Base-by-base conservation (phyloP, 2,329 filamentous ascomycete genomes). In the Colletotrichum lini region DNA sequence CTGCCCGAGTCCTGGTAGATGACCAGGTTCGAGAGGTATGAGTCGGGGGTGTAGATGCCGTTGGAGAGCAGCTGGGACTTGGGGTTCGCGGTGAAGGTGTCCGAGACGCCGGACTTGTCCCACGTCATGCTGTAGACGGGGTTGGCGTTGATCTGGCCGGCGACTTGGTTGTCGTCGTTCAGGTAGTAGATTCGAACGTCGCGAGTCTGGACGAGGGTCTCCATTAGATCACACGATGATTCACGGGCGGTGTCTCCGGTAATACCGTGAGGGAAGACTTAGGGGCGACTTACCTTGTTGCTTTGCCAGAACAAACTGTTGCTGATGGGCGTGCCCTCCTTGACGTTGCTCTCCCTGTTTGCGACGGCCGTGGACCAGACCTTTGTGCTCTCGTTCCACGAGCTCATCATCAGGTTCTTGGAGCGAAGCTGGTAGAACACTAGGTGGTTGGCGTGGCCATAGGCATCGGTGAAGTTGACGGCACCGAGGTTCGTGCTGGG, bases 381-480 rank as follows among this genome's bases (percentile, higher is more conserved):
- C 2, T 65, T 63, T 15, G 47, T 63, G n/a, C 68, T 72, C 13
- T 68, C 59, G 16, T 73, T 73, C 63, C 65, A 73, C 16, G 45
- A 64, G 13, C 68, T 65, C 52, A 64, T 65, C 50, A 65, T 63
- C 4, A 73, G 35, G 1, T 57, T 54, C 38, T 68, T 73, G 4
- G 59, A 67, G 13, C 64, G 54, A 5, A 57, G 54, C 45, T 73
- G 72, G 16, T 64, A 73, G 13, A 68, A 73, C 2, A 73, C 68
- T 42, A 72, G 52, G 0, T 60, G 54, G 21, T 72, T 73, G 12
- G 65, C 69, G 9, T 68, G 47, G 6, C 72, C 72, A 10, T 68
- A 73, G 30, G 62, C 21, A 38, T 73, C 72, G 10, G 72, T 73
- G 21, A 73, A 73, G 35, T 73, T 73, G 30, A 73, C 23, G 5